Base-by-base conservation (phyloP, 345 rosid genomes). In the Aquilaria malaccensis region DNA sequence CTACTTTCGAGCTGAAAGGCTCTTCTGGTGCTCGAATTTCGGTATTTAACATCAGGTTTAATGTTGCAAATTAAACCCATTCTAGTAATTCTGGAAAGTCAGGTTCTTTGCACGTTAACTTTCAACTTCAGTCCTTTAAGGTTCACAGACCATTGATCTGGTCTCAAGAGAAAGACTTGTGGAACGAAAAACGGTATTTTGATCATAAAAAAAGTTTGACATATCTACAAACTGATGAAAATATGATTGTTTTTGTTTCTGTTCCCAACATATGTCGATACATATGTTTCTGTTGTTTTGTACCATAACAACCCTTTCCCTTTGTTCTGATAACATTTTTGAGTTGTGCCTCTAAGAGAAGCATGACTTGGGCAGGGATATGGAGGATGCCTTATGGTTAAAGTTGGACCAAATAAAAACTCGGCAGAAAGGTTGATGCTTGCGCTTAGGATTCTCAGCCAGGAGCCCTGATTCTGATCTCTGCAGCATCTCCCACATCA, bases 401-500 rank as follows among this genome's bases (percentile, higher is more conserved):
- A 37, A 1, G 43, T 3, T 37, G 43, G 90, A 80, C 87, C 83
- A 81, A 13, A 72, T 73, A 49, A 76, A 73, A 48, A 80, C 74
- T 65, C 83, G 75, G 85, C 91, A 78, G 45, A 82, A 80, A 9
- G 83, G 80, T 22, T 83, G 68, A 32, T 67, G 80, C 71, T 74
- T 77, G 58, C 79, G 76, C 67, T 80, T 82, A 31, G 69, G 55
- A 55, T 64, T 69, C 56, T 55, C 43, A 22, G 56, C 74, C 1
- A 65, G 56, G 66, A 68, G 54, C 62, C 74, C 85, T 1, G 74
- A 30, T 50, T 82, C 91, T 6, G 87, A 68, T 68, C 79, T 69
- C 43, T 66, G 75, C 67, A 85, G 83, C 79, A 85, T 82, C 72
- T 85, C 87, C 91, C 87, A 85, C 91, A 85, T 85, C 58, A 85